phyloP scores from a whole-genome alignment of 345 rosid genomes.

The Aquilaria sinensis region DNA sequence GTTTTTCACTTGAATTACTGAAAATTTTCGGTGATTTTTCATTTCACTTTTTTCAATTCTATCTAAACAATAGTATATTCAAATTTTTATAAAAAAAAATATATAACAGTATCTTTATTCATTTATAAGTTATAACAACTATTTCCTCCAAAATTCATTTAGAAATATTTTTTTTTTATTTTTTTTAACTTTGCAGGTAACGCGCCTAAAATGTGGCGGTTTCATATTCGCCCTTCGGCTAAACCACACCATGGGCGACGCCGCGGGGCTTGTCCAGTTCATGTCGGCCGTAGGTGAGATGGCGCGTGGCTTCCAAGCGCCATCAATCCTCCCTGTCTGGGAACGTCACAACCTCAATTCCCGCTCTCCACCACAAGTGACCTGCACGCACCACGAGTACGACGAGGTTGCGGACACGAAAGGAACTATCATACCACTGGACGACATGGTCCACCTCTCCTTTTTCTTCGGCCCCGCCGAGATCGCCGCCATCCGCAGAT shows the following conservation, averaged over 20 bases:
- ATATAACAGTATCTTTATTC: no score
- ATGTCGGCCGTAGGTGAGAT: slow-evolving; percentile 18
- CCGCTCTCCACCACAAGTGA: slow-evolving; percentile 13
- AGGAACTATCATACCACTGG: neutral
- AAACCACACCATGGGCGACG: slow-evolving; percentile 24
- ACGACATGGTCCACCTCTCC: slow-evolving; percentile 11
- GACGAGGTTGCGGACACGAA: neutral
- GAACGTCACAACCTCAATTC: slow-evolving; percentile 24
- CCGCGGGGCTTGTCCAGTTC: slow-evolving; percentile 16
- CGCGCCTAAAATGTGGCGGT: slow-evolving; percentile 32
- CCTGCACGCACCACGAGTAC: slow-evolving; percentile 18
- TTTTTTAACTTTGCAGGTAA: slow-evolving; percentile 14
- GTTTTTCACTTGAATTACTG: no score
- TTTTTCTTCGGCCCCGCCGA: slow-evolving; percentile 23
- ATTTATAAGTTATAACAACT: no score
- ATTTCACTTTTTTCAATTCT: no score
- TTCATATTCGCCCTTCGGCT: slow-evolving; percentile 24
- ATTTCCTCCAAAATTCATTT: no score
- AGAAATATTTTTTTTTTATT: neutral
- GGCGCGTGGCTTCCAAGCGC: slow-evolving; percentile 16
- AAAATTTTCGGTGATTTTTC: no score
- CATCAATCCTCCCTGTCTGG: slow-evolving; percentile 27
- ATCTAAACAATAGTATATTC: no score
- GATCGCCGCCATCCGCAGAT: slow-evolving; percentile 19
- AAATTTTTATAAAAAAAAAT: no score